These are phyloP conservation scores for Margaritispora aquatica DNA, from an alignment of 495 filamentous ascomycete genomes.

Conservation along the genomic window DNA sequence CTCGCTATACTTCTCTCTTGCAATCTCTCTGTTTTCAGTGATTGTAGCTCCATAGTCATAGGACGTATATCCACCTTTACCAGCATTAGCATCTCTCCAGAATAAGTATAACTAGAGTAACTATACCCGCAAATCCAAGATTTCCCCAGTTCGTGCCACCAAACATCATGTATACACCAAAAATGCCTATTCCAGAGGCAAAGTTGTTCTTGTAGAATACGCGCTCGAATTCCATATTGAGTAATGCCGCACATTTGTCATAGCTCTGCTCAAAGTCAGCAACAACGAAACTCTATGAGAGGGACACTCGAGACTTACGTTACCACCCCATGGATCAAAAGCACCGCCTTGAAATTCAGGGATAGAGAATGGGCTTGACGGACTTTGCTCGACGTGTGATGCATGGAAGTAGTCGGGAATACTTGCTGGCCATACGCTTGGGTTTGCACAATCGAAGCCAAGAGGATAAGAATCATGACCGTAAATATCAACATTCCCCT, in stretches of 20 bases:
- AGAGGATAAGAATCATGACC: conserved; percentile 71
- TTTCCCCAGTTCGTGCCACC: conserved; percentile 70
- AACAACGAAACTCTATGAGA: not conserved
- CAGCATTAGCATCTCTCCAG: conserved; percentile 33
- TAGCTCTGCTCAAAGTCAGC: conserved; percentile 40
- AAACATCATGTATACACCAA: conserved; percentile 66
- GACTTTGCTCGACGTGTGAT: conserved; percentile 51
- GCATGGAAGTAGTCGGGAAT: conserved; percentile 41
- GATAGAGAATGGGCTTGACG: conserved; percentile 60
- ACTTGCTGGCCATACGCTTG: conserved; percentile 42
- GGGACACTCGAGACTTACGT: conserved; percentile 13
- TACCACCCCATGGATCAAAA: conserved; percentile 71
- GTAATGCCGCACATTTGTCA: conserved; percentile 52
- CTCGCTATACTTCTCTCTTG: conserved; percentile 73
- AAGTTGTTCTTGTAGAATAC: conserved; percentile 80
- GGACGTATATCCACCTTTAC: conserved; percentile 53
- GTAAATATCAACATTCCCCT: conserved; percentile 69
- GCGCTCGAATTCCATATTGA: conserved; percentile 66
- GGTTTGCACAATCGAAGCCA: conserved; percentile 53
- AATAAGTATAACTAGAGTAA: not conserved
- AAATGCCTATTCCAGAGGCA: conserved; percentile 51
- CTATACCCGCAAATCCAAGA: conserved; percentile 65
- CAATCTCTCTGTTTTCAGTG: conserved; percentile 57
- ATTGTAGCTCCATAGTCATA: conserved; percentile 64
- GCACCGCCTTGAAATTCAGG: conserved; percentile 73